Evolutionary conservation across 257 asterid species (phyloP).

Genomic region (Penstemon barbatus): DNA sequence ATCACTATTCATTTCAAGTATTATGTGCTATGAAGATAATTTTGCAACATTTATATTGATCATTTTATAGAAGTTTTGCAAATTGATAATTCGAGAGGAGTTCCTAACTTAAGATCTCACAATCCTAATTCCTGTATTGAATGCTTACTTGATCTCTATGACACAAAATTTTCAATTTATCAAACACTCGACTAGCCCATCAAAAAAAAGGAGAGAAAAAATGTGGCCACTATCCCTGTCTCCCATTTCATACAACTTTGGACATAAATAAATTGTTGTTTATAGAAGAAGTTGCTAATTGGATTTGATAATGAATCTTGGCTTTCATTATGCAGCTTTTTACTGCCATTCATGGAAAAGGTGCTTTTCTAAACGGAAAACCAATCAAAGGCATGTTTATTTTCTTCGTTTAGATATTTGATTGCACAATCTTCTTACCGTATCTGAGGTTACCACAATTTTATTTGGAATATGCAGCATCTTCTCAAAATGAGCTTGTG

Average conservation of each 20-base stretch:
- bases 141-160: too few species aligned
- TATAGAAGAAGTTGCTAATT: constrained; percentile 6
- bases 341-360: constrained; percentile 68
- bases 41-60: constrained; percentile 12
- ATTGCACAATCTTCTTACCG: constrained; percentile 10
- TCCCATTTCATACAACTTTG: neutral
- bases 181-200: too few species aligned
- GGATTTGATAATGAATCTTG: constrained; percentile 9
- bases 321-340: constrained; percentile 53
- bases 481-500: constrained; percentile 80
- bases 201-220: too few species aligned
- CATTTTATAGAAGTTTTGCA: neutral
- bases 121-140: too few species aligned
- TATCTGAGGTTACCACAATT: constrained; percentile 18
- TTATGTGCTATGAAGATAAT: neutral
- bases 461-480: constrained; percentile 48
- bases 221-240: too few species aligned
- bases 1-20: neutral
- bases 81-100: neutral
- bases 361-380: constrained; percentile 76
- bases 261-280: neutral
- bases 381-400: constrained; percentile 57
- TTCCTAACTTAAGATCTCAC: too few species aligned
- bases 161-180: too few species aligned
- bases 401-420: constrained; percentile 6